phyloP scores from a whole-genome alignment of 306 rosid species.

The Glycine soja region DNA sequence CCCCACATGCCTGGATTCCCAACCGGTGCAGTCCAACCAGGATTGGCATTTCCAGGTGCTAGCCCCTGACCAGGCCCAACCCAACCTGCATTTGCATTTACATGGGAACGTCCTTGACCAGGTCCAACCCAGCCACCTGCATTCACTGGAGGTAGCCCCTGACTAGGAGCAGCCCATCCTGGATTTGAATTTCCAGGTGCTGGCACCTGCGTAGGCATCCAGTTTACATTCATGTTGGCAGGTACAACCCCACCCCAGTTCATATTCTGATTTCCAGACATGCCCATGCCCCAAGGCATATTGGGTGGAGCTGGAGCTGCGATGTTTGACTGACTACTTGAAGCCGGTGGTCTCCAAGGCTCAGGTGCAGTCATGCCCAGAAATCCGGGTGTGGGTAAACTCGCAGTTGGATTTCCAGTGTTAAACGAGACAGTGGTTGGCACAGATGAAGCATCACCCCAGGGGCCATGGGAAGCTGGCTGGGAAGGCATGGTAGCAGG shows the following conservation, averaged over 20 bases:
- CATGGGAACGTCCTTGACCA: conserved; percentile 62
- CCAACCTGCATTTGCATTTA: conserved; percentile 70
- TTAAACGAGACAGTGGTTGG: conserved; percentile 58
- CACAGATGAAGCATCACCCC: conserved; percentile 66
- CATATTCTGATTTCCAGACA: conserved; percentile 72
- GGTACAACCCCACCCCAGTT: conserved; percentile 73
- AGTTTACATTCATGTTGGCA: conserved; percentile 63
- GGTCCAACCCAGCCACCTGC: conserved; percentile 67
- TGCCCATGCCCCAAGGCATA: conserved; percentile 68
- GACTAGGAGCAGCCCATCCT: conserved; percentile 78
- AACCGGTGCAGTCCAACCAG: conserved; percentile 66
- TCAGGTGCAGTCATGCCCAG: conserved; percentile 61
- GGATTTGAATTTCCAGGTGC: conserved; percentile 69
- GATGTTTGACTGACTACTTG: conserved; percentile 64
- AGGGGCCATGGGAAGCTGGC: conserved; percentile 64
- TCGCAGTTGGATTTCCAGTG: conserved; percentile 64
- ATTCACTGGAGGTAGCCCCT: conserved; percentile 62
- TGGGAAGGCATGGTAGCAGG: conserved; percentile 62
- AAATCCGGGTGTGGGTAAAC: conserved; percentile 56
- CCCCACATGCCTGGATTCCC: conserved; percentile 66
- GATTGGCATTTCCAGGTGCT: conserved; percentile 62
- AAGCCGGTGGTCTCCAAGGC: conserved; percentile 75
- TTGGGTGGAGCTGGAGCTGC: conserved; percentile 63
- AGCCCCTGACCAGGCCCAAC: conserved; percentile 60
- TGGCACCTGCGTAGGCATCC: conserved; percentile 67